Base-by-base conservation (phyloP, 2,329 filamentous ascomycete species). In the Fusarium sp. region DNA sequence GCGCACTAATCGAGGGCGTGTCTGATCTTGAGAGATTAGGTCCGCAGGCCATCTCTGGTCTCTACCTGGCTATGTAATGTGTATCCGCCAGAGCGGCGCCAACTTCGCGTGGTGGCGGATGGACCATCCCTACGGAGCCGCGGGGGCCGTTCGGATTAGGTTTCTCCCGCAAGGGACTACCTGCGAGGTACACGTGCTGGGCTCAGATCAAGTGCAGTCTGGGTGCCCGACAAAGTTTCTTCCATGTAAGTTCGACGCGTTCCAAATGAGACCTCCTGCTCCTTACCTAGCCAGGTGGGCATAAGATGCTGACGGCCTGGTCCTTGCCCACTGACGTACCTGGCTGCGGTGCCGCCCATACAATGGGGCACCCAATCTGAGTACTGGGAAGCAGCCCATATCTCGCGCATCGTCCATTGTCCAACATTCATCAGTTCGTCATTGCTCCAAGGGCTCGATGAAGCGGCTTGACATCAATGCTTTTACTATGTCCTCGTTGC, bases 11-110 rank as follows among this genome's bases (percentile, higher is more conserved):
- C 73, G 72, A 77, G 63, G 68, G 66, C 58, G 67, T 78, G 75
- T 77, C 73, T 77, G 76, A 78, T 78, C 76, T 77, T 66, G 63
- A 75, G 74, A 77, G 76, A 78, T 78, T 78, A 75, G 71, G 74
- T 72, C 75, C 71, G 65, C 76, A 72, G 71, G 69, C 75, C 71
- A 78, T 77, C 73, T 78, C 57, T 59, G 53, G 41, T 57, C 38
- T 57, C 35, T 66, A 66, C 66, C 44, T 70, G 71, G 70, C 20
- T 38, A 20, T 10, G 50, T 64, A 78, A 70, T 59, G 64, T 64
- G 56, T 63, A 78, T 65, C 74, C 76, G 66, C 69, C 75, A 78
- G 72, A 57, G 56, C 70, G 73, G 76, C 73, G 73, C 75, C 73
- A 38, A 73, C 66, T 75, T 76, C 73, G 74, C 73, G 70, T 78